Evolutionary conservation across 2,329 filamentous ascomycete genomes (phyloP).

Genomic region (Diplodia sapinea): DNA sequence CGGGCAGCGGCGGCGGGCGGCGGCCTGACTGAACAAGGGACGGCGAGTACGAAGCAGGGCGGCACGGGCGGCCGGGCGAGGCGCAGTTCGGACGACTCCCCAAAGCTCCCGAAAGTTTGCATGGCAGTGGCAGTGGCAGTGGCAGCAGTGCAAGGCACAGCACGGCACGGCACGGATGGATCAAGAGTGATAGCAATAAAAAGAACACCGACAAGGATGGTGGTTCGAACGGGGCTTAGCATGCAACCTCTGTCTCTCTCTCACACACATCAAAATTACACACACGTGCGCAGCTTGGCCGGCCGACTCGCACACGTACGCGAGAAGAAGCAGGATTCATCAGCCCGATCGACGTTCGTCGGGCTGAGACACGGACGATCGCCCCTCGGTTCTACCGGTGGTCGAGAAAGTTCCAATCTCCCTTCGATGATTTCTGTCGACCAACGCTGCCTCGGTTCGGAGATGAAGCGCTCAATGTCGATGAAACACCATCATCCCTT

Average conservation of each 20-base stretch:
- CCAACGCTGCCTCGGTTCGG: slow-evolving; percentile 1
- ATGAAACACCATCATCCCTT: slow-evolving; percentile 5
- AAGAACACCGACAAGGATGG: neutral
- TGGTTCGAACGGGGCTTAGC: neutral
- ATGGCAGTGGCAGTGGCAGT: too few species aligned
- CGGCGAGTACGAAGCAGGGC: too few species aligned
- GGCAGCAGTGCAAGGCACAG: too few species aligned
- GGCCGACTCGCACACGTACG: neutral
- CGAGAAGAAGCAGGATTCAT: neutral
- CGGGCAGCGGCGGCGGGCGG: too few species aligned
- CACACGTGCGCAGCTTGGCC: neutral
- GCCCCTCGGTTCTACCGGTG: neutral
- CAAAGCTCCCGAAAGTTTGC: too few species aligned
- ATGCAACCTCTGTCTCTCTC: neutral
- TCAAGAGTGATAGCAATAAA: too few species aligned
- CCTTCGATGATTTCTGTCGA: too few species aligned
- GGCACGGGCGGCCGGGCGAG: too few species aligned
- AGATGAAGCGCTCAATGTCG: slow-evolving; percentile 1
- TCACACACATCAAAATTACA: neutral
- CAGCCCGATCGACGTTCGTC: neutral
- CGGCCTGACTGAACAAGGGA: too few species aligned
- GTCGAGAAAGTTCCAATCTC: neutral
- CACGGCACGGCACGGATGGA: too few species aligned
- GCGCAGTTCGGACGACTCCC: too few species aligned
- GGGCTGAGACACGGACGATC: neutral